Base-by-base conservation (phyloP, 345 rosid genomes). In the Salix suchowensis region DNA sequence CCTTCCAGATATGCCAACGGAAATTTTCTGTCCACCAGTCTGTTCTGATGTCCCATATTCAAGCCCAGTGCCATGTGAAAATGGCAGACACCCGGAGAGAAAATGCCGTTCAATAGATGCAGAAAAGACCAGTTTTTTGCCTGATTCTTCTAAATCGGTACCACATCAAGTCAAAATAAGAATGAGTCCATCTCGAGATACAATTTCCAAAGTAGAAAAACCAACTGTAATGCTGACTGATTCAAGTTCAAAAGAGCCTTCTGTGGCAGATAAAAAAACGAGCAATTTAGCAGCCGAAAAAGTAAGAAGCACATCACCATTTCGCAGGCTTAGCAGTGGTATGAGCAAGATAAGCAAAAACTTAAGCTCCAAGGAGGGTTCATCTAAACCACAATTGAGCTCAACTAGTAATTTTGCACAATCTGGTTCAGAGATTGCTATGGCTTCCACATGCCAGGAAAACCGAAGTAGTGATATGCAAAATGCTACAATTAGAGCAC, bases 231-330 rank as follows among this genome's bases (percentile, higher is more conserved):
- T 21, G 10, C 32, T 21, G 34, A 30, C 39, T 28, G 65, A 21
- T 62, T 62, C 74, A 79, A 62, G 37, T 64, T 70, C 58, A 39
- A 74, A 74, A 28, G 37, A 54, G 19, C 71, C 84, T 77, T 68
- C 67, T 23, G 81, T 71, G 84, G 85, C 73, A 46, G 86, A 69
- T 52, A 71, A 67, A 60, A 85, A 86, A 72, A 73, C 46, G 7
- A 76, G 74, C 71, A 86, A 83, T 76, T 84, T 36, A 67, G 77
- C 77, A 74, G 42, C 85, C 65, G 95, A 91, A 74, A 93, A 86
- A 77, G 81, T 66, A 70, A 88, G 93, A 84, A 90, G 93, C 85
- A 82, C 88, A 44, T 89, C 97, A 12, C 97, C 98, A 70, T 90
- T 92, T 76, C 92, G 86, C 74, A 86, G 93, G 37, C 84, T 88